Conservation (phyloP, 2,329 filamentous ascomycete genomes). For the Huntiella abstrusa region DNA sequence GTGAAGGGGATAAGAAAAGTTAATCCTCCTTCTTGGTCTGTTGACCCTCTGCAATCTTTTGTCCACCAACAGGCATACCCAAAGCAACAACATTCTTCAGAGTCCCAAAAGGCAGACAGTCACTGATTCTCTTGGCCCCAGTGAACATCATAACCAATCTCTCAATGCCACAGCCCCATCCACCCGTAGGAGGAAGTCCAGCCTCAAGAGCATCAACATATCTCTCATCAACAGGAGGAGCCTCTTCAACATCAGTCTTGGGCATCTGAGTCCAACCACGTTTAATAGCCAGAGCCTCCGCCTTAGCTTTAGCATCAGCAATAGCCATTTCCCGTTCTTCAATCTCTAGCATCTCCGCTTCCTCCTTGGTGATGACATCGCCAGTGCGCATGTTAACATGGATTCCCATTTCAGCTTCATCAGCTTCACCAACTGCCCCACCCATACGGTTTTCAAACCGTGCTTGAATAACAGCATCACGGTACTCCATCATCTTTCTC, state of each 20-base stretch:
- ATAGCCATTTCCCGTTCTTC: not conserved
- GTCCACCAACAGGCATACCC: conserved; percentile 10
- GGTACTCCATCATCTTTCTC: conserved; percentile 52
- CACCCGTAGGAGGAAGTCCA: conserved; percentile 85
- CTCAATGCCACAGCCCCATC: conserved; percentile 91
- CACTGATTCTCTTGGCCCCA: conserved; percentile 58
- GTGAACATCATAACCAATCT: conserved; percentile 80
- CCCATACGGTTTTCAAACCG: conserved; percentile 16
- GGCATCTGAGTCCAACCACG: not conserved
- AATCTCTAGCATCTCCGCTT: conserved; percentile 13
- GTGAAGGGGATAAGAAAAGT: too few species aligned
- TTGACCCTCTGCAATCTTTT: conserved; percentile 7
- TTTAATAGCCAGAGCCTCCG: conserved; percentile 22
- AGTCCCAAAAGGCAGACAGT: conserved; percentile 78
- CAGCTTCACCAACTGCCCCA: conserved; percentile 12
- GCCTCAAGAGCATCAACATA: conserved; percentile 74
- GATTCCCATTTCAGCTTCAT: conserved; percentile 15
- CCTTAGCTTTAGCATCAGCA: conserved; percentile 14
- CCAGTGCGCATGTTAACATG: conserved; percentile 19
- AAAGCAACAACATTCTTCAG: conserved; percentile 47
- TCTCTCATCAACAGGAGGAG: conserved; percentile 46
- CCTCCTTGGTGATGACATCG: conserved; percentile 9
- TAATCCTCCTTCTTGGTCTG: conserved; percentile 1
- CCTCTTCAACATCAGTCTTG: conserved; percentile 17
- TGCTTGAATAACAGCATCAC: conserved; percentile 14